These are phyloP conservation scores for carrot (Daucus carota) DNA, from an alignment of 129 eudicot species.

Conservation along the genomic window DNA sequence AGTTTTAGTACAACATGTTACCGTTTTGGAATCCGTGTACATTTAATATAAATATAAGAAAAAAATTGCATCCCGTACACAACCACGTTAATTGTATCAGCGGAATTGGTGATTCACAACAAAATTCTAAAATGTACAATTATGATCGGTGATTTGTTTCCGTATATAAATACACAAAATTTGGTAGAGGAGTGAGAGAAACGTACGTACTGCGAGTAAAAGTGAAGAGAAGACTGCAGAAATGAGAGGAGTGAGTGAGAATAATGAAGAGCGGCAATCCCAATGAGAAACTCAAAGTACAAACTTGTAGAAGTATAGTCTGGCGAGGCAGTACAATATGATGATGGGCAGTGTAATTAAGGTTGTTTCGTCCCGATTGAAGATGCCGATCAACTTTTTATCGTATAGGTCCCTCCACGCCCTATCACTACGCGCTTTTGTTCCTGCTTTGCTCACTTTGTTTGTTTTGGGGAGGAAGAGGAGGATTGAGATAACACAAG, in stretches of 20 bases:
- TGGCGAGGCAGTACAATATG: too few relatives aligned
- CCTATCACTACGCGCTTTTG: neutral
- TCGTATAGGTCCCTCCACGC: neutral
- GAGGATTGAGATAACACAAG: neutral
- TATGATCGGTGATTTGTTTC: neutral
- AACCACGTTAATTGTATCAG: neutral
- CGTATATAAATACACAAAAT: neutral
- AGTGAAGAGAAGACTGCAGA: too few relatives aligned
- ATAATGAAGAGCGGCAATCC: conserved; percentile 2
- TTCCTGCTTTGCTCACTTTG: neutral
- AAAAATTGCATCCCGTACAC: too few relatives aligned
- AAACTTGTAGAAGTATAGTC: neutral
- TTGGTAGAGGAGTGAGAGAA: neutral
- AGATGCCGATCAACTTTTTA: conserved; percentile 9
- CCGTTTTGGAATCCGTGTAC: neutral
- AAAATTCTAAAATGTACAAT: too few relatives aligned
- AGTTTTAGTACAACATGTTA: neutral
- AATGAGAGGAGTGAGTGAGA: too few relatives aligned
- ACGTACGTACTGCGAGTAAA: neutral
- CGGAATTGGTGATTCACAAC: neutral
- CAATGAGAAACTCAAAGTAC: neutral
- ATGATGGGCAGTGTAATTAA: neutral
- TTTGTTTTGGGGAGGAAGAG: neutral
- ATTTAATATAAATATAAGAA: neutral
- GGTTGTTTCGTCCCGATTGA: conserved; percentile 8